Base-by-base conservation (phyloP, 352 stramenopile species). In the Phytophthora multivora region DNA sequence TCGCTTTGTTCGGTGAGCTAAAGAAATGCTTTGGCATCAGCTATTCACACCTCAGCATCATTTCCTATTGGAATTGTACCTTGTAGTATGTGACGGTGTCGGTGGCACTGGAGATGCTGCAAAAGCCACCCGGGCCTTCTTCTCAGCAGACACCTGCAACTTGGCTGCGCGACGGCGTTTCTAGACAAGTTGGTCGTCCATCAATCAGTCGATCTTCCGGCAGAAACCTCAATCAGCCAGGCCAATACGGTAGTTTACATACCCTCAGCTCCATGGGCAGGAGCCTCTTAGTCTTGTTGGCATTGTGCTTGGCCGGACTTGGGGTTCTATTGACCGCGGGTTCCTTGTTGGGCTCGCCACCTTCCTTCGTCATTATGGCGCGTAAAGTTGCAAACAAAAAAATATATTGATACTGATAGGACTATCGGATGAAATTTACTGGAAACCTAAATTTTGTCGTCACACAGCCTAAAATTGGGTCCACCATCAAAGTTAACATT, bases 211-310 rank as follows among this genome's bases (percentile, higher is more conserved):
- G 5, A 47, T 21, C 21, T 23, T 36, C 12, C 28, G 28, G 28
- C 28, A 33, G 28, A 33, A 33, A 33, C 28, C 9, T 33, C 9
- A 33, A 31, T 8, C 28, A 31, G 28, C 28, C 28, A 31, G n/a
- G n/a, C n/a, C n/a, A n/a, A n/a, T n/a, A n/a, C n/a, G n/a, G 11
- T 9, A 33, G 28, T 12, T 13, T 13, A 78, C 83, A 41, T 25
- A 92, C 83, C 48, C 83, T 77, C 54, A 92, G 42, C 26, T 92
- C 83, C 75, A 80, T 92, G 1, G 83, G 83, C 38, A 92, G 64
- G 18, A 92, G 59, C 8, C 83, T 70, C 70, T 88, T 89, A 1
- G 35, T 13, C 66, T 86, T 88, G 28, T 51, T 67, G 42, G 48
- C 53, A 54, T 57, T 67, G 16, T 51, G 28, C 33, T 71, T 62